Evolutionary conservation across 169 alveolate species (phyloP).

Genomic region (Blepharisma undulans): DNA sequence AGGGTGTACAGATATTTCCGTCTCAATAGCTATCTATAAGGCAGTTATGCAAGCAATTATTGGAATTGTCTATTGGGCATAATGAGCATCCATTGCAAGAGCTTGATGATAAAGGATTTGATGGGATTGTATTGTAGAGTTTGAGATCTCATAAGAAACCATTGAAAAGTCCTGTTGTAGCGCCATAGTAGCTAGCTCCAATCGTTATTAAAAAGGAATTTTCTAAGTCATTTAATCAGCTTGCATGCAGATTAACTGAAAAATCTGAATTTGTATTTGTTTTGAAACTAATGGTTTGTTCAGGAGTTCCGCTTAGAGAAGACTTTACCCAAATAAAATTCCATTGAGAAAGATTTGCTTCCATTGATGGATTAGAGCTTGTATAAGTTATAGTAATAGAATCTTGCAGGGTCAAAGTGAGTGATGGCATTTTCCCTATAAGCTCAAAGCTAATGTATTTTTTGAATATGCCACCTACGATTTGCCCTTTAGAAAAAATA

Average conservation of each 20-base stretch:
- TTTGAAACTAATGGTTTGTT: not conserved
- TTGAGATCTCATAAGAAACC: slow-evolving; percentile 1
- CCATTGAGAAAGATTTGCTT: not conserved
- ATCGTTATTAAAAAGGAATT: not conserved
- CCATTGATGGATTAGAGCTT: not conserved
- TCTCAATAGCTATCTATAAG: not conserved
- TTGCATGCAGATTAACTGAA: not conserved
- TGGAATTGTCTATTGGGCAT: slow-evolving; percentile 20
- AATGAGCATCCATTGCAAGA: slow-evolving; percentile 13
- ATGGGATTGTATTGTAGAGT: not conserved
- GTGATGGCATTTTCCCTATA: not conserved
- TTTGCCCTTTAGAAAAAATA: not conserved
- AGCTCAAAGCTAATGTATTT: not conserved
- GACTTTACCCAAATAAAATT: not conserved
- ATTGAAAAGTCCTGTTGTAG: not conserved
- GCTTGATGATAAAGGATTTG: not conserved
- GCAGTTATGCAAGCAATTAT: not conserved
- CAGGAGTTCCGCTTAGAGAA: not conserved
- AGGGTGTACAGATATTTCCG: not conserved
- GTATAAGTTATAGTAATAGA: not conserved
- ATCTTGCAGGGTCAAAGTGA: not conserved
- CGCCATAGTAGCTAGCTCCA: not conserved
- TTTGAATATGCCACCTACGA: not conserved
- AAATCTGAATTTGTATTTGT: no score
- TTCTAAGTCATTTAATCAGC: not conserved